A percentile compares a stretch with the other conserved stretches of the same genome.
phyloP scores from a whole-genome alignment of 2,329 filamentous ascomycete genomes.

The Elsinoe fawcettii region DNA sequence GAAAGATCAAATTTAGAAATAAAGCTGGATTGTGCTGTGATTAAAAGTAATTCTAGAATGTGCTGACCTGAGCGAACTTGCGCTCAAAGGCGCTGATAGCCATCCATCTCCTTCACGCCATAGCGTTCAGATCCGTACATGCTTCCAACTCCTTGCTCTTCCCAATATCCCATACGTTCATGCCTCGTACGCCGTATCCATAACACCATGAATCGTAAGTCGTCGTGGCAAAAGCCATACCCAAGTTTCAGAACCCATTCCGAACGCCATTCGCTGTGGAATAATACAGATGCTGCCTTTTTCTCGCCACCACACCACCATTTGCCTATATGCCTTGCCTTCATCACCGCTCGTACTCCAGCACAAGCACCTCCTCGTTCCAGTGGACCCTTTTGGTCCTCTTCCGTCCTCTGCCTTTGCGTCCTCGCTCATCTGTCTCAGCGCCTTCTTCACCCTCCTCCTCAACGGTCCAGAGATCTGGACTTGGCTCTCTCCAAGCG shows the following conservation, averaged over 20 bases:
- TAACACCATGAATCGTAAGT: background rate
- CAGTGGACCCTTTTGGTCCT: constrained; percentile 8
- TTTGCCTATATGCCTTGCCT: background rate
- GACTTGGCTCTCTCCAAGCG: constrained; percentile 36
- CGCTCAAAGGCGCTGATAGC: background rate
- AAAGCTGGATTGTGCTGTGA: background rate
- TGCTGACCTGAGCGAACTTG: background rate
- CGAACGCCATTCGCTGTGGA: background rate
- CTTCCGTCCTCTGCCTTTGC: constrained; percentile 8
- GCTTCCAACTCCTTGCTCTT: background rate
- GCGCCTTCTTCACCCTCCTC: constrained; percentile 31
- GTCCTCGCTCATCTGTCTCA: background rate
- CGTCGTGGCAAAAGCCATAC: background rate
- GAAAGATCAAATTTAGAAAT: background rate
- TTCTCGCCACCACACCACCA: background rate
- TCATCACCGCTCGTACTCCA: constrained; percentile 14
- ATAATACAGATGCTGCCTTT: background rate
- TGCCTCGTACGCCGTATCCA: background rate
- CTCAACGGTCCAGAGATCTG: constrained; percentile 36
- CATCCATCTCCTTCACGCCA: background rate
- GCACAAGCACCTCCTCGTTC: constrained; percentile 11
- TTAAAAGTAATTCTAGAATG: background rate
- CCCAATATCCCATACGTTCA: background rate
- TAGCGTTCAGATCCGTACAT: background rate
- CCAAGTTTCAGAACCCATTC: background rate